Base-by-base conservation (phyloP, 2,329 filamentous ascomycete species). In the Fonsecaea nubica region DNA sequence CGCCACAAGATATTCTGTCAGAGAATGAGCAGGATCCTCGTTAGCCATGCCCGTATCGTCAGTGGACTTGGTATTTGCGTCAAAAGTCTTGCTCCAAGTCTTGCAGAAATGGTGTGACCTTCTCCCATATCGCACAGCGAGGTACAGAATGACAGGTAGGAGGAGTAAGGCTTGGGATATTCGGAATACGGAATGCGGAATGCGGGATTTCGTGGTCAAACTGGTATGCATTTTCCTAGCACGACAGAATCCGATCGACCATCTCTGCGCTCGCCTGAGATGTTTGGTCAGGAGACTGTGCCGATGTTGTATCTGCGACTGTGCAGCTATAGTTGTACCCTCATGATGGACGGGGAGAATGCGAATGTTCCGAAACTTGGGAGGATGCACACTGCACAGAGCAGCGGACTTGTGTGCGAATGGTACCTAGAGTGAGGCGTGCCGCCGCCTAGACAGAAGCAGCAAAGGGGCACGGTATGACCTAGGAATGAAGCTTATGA, bases 371-470 rank as follows among this genome's bases (percentile, higher is more conserved):
- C 53, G 53, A 36, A 25, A 21, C 6, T 12, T 8, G 10, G 8
- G 21, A 48, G 42, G 42, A n/a, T 21, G 18, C 42, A 48, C 42
- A 21, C 7, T 21, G 18, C 42, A 48, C 42, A 21, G n/a, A 18
- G n/a, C 9, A 48, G 45, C 45, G 45, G 45, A 50, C 45, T 50
- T 12, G 45, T 50, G 45, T 12, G 45, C 45, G 45, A 50, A 30
- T 9, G 10, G 18, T 10, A 50, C 45, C 45, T 7, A 50, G 25
- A 18, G 25, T 30, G 30, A 50, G 13, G 18, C 40, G 40, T 42
- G 40, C 40, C 40, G n/a, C 4, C 40, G 12, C 40, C 40, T 15
- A 42, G 2, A n/a, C 40, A 42, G 4, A 48, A 48, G 42, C n/a
- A 48, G 42, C 8, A 48, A 48, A 48, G 21, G 42, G 7, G 3